Evolutionary conservation across 208 protist species (phyloP), one percentile per base, ranked within the genome.

Genomic region (Phytomonas sp.): DNA sequence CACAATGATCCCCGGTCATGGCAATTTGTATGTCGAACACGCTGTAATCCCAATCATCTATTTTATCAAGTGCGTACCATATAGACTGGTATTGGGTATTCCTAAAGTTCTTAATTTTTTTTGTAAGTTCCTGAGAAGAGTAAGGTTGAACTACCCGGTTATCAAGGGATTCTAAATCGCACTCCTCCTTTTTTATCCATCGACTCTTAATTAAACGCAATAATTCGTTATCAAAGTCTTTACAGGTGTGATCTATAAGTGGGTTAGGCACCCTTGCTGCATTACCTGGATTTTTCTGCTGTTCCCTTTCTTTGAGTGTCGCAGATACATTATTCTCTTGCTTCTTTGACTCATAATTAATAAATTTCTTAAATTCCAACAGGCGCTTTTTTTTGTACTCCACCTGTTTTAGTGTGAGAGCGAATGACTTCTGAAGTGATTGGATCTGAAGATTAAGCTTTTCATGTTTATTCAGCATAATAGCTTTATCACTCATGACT

Each of bases 11-110:
- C 3, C 92, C 88, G 60, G 67, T 80, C 84, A 95, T 93, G 65
- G 80, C 78, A 26, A 26, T 67, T 66, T 96, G 89, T 16, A 96
- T 65, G 31, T 86, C 80, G 74, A 94, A 96, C 23, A 97, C 87
- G 73, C 88, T 87, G 74, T 91, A 95, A 65, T 84, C 81, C 91
- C 93, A 97, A 45, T 83, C 78, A 68, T 95, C 89, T 33, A 97
- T 81, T 60, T 74, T 80, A 42, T 87, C 74, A 45, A 97, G 66
- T 12, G 80, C 74, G 49, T 78, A 73, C 88, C 89, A 93, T 60
- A 97, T 42, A 32, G 70, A 59, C 30, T 80, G 72, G 29, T 79
- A 76, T 49, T 84, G 75, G 16, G 71, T 70, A 29, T 69, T 69
- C 4, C 34, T 66, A 63, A 93, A 78, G 32, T 71, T 60, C 59